Conservation (phyloP, 768 basidiomycete genomes). For the Termitomyces heimii region DNA sequence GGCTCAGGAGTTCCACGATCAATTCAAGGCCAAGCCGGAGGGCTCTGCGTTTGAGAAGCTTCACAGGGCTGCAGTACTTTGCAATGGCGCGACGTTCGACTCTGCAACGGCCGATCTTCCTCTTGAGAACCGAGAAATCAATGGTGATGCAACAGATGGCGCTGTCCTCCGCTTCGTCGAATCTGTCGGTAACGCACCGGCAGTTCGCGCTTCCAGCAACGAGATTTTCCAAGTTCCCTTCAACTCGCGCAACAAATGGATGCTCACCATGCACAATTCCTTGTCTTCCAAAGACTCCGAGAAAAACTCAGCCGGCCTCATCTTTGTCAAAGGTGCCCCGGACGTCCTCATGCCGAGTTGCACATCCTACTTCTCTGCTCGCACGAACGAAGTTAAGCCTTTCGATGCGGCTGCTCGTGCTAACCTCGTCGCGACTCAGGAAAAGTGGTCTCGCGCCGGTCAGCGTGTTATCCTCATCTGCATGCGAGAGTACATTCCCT, state of each 20-base stretch:
- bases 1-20: conserved; percentile 16
- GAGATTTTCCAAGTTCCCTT: conserved; percentile 34
- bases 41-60: conserved; percentile 14
- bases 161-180: conserved; percentile 49
- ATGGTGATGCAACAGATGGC: conserved; percentile 48
- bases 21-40: neutral
- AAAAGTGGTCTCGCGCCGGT: conserved; percentile 39
- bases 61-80: conserved; percentile 38
- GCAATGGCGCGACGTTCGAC: conserved; percentile 53
- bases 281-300: neutral
- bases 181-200: conserved; percentile 13
- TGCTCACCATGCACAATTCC: conserved; percentile 37
- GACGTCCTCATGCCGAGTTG: conserved; percentile 44
- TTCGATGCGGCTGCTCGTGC: conserved; percentile 19
- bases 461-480: conserved; percentile 49
- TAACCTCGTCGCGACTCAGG: conserved; percentile 23
- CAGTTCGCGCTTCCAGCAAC: conserved; percentile 14
- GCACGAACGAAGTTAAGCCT: conserved; percentile 17
- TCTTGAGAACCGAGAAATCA: conserved; percentile 27
- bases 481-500: conserved; percentile 20
- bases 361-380: conserved; percentile 14
- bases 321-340: conserved; percentile 54
- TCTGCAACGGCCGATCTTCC: conserved; percentile 16
- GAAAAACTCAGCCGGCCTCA: conserved; percentile 17
- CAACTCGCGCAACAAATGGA: conserved; percentile 54